Conservation (phyloP, 177 flowering plant genomes). For the Vitis hybrid region DNA sequence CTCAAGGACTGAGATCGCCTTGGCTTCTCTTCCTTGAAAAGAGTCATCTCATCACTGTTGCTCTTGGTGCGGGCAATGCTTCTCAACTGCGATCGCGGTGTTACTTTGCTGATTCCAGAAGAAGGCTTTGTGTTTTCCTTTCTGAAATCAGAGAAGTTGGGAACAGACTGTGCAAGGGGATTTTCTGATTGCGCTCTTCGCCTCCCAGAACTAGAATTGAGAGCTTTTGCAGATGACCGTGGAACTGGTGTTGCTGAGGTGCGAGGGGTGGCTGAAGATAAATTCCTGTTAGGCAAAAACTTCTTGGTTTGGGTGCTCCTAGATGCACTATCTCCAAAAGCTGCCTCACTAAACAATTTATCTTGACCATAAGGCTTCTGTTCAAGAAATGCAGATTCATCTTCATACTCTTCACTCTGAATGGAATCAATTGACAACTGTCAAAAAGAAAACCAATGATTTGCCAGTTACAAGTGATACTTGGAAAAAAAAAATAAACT, state of each 20-base stretch:
- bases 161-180: slow-evolving; percentile 87
- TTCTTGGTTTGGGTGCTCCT: slow-evolving; percentile 56
- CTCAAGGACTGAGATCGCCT: slow-evolving; percentile 54
- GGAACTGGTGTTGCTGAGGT: slow-evolving; percentile 44
- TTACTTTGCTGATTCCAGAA: slow-evolving; percentile 50
- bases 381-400: slow-evolving; percentile 42
- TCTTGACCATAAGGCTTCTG: slow-evolving; percentile 38
- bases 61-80: slow-evolving; percentile 67
- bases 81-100: slow-evolving; percentile 54
- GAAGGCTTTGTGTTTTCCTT: slow-evolving; percentile 89
- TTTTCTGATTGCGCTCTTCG: slow-evolving; percentile 62
- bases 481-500: background rate
- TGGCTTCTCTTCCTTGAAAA: slow-evolving; percentile 68
- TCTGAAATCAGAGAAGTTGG: slow-evolving; percentile 83
- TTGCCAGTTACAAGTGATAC: slow-evolving; percentile 11
- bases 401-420: slow-evolving; percentile 67
- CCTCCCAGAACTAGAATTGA: slow-evolving; percentile 50
- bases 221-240: slow-evolving; percentile 51
- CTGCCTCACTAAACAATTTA: slow-evolving; percentile 34
- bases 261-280: slow-evolving; percentile 65
- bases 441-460: slow-evolving; percentile 23
- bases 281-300: slow-evolving; percentile 43
- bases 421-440: slow-evolving; percentile 51
- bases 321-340: slow-evolving; percentile 43
- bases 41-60: slow-evolving; percentile 50